phyloP scores from a whole-genome alignment of 257 asterid species.

The Handroanthus guayacan region DNA sequence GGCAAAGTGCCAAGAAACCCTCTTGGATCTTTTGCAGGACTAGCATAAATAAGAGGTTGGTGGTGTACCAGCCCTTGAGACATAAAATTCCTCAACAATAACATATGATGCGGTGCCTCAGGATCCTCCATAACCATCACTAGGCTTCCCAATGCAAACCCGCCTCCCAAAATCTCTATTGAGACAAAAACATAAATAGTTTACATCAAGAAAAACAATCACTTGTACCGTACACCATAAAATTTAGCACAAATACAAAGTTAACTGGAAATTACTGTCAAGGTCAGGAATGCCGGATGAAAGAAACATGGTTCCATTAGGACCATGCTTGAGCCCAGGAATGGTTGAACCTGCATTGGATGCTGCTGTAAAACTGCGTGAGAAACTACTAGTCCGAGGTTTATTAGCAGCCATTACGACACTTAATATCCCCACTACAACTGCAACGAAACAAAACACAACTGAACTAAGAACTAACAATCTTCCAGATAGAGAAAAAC shows the following conservation, averaged over 20 bases:
- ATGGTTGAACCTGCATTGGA: slow-evolving; percentile 50
- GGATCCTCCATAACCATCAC: slow-evolving; percentile 93
- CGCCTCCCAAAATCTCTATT: slow-evolving; percentile 92
- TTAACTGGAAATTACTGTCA: slow-evolving; percentile 64
- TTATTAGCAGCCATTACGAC: slow-evolving; percentile 69
- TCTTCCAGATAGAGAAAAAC: background rate
- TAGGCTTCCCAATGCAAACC: slow-evolving; percentile 86
- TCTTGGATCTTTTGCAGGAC: slow-evolving; percentile 87
- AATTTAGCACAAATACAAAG: background rate
- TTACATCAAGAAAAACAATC: background rate
- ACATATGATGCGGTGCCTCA: slow-evolving; percentile 99
- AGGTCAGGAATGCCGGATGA: slow-evolving; percentile 93
- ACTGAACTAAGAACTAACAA: slow-evolving; percentile 20
- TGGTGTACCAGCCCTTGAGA: slow-evolving; percentile 89
- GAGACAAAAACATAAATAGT: slow-evolving; percentile 9
- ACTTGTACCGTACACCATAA: background rate
- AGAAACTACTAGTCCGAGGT: slow-evolving; percentile 80
- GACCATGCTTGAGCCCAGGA: slow-evolving; percentile 93
- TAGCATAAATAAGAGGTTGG: slow-evolving; percentile 90
- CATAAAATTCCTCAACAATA: slow-evolving; percentile 94
- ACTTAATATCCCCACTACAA: slow-evolving; percentile 15
- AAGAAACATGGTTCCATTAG: slow-evolving; percentile 80
- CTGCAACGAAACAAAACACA: slow-evolving; percentile 24
- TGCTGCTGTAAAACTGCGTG: slow-evolving; percentile 66
- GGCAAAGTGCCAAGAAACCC: slow-evolving; percentile 97